Evolutionary conservation across 352 stramenopile species (phyloP).

Genomic region (Pythium myriotylum): DNA sequence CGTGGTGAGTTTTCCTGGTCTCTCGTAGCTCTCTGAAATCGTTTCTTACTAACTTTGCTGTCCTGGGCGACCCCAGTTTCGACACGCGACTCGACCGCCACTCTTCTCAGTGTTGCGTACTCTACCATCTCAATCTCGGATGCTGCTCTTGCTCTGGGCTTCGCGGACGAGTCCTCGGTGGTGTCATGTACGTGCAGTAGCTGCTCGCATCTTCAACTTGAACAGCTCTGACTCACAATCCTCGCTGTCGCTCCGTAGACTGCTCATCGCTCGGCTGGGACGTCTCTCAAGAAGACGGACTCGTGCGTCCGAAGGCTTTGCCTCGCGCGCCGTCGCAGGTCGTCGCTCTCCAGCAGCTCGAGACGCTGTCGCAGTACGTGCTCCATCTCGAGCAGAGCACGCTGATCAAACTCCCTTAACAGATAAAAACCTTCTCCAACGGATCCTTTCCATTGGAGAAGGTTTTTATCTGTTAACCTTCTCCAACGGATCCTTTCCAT

Average conservation of each 20-base stretch:
- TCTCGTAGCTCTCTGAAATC: neutral
- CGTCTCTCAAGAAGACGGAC: slow-evolving; percentile 34
- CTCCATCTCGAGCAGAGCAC: slow-evolving; percentile 78
- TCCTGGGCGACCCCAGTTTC: slow-evolving; percentile 31
- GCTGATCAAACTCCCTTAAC: slow-evolving; percentile 54
- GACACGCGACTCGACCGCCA: slow-evolving; percentile 47
- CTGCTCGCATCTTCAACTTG: neutral
- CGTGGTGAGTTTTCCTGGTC: slow-evolving; percentile 35
- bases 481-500: neutral
- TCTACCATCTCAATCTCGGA: slow-evolving; percentile 60
- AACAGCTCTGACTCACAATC: neutral
- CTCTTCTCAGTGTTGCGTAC: slow-evolving; percentile 66
- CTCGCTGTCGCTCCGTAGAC: slow-evolving; percentile 33
- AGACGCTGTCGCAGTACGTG: slow-evolving; percentile 66
- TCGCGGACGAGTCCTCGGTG: slow-evolving; percentile 44
- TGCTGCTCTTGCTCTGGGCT: slow-evolving; percentile 47
- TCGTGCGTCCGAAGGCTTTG: slow-evolving; percentile 55
- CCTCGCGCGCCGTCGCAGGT: slow-evolving; percentile 24
- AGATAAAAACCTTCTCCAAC: too few relatives aligned
- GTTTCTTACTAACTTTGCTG: too few relatives aligned
- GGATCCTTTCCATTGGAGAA: too few relatives aligned
- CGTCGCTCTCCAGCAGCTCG: slow-evolving; percentile 57
- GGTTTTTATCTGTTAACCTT: too few relatives aligned
- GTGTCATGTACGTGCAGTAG: slow-evolving; percentile 40
- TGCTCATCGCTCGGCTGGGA: slow-evolving; percentile 54